Evolutionary conservation across 352 stramenopile species (phyloP).

Genomic region (Pythium rhizo-oryzae): DNA sequence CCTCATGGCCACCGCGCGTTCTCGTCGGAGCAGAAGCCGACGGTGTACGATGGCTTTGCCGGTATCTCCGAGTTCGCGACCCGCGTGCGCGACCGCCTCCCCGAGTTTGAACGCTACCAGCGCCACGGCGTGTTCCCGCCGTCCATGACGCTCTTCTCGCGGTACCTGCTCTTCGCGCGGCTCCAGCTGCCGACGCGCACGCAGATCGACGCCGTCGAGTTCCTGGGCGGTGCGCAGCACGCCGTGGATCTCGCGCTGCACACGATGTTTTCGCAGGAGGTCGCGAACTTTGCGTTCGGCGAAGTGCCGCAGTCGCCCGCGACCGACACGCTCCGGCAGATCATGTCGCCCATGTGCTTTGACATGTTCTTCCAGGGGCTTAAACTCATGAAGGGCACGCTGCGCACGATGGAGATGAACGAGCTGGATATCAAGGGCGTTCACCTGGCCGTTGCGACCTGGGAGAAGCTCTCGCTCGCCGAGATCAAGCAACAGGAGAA

Average conservation of each 20-base stretch:
- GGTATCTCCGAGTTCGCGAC: constrained; percentile 23
- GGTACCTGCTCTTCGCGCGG: constrained; percentile 29
- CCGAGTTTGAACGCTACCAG: constrained; percentile 40
- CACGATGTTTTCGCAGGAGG: constrained; percentile 34
- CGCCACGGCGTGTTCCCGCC: constrained; percentile 33
- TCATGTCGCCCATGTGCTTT: constrained; percentile 37
- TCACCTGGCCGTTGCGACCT: constrained; percentile 25
- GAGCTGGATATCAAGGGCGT: constrained; percentile 32
- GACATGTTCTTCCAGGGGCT: constrained; percentile 36
- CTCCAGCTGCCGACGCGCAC: constrained; percentile 34
- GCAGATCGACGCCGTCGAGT: constrained; percentile 33
- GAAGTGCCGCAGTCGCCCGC: constrained; percentile 23
- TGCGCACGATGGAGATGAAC: constrained; percentile 33
- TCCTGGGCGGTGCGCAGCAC: constrained; percentile 33
- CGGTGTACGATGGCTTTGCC: constrained; percentile 27
- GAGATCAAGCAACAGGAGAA: constrained; percentile 35
- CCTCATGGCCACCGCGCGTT: constrained; percentile 4
- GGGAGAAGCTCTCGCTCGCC: constrained; percentile 30
- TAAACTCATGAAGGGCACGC: constrained; percentile 31
- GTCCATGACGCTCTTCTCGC: constrained; percentile 22
- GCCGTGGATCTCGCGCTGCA: constrained; percentile 34
- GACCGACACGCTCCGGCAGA: constrained; percentile 24
- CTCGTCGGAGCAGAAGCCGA: constrained; percentile 15
- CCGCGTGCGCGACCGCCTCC: constrained; percentile 31
- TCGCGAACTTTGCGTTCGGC: constrained; percentile 36